Conservation (phyloP, 108 stramenopile genomes). For the Discostella stelligeroides region DNA sequence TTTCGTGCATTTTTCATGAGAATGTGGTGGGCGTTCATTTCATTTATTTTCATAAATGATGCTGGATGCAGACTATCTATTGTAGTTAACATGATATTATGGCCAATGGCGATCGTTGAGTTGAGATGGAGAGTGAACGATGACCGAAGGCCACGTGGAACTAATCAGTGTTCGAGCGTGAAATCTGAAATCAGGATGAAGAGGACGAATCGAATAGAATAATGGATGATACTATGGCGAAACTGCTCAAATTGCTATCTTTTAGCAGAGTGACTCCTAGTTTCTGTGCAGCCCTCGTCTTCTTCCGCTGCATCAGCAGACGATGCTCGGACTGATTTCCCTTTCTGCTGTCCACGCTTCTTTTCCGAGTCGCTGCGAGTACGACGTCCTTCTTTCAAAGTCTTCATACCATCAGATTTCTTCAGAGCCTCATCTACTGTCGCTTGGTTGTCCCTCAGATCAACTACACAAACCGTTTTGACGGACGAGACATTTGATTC, state of each 20-base stretch:
- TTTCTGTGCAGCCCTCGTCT: not conserved
- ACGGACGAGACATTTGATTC: slow-evolving; percentile 47
- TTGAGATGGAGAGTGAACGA: too few relatives aligned
- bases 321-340: slow-evolving; percentile 3
- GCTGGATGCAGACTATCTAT: too few relatives aligned
- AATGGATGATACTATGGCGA: not conserved
- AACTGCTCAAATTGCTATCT: not conserved
- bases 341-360: not conserved
- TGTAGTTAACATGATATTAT: too few relatives aligned
- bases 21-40: slow-evolving; percentile 9
- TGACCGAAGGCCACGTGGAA: too few relatives aligned
- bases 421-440: not conserved
- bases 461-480: slow-evolving; percentile 80
- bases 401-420: not conserved
- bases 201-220: too few relatives aligned
- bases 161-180: too few relatives aligned
- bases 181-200: too few relatives aligned
- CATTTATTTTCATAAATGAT: too few relatives aligned
- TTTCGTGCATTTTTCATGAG: slow-evolving; percentile 12
- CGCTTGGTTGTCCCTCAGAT: slow-evolving; percentile 65
- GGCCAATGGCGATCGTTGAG: too few relatives aligned
- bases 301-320: not conserved
- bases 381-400: not conserved
- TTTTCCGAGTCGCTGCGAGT: not conserved
- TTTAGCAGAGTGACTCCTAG: not conserved